These are phyloP conservation scores for Laguncularia racemosa DNA, from an alignment of 345 rosid genomes.

Conservation along the genomic window DNA sequence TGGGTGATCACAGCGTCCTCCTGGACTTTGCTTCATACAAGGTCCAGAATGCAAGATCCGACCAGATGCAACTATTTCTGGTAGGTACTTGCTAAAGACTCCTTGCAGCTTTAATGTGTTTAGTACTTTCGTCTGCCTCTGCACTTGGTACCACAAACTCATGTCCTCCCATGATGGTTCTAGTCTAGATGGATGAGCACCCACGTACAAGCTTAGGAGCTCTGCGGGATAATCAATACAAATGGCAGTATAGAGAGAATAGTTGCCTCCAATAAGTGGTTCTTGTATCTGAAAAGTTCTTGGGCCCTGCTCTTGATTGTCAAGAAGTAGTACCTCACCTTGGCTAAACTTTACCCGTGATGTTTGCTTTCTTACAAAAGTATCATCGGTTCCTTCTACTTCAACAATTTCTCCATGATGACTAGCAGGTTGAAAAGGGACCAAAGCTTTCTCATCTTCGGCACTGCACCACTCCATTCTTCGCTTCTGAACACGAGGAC, in stretches of 20 bases:
- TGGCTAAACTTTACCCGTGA: constrained; percentile 24
- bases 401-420: constrained; percentile 42
- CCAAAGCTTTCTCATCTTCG: constrained; percentile 27
- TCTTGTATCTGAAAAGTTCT: constrained; percentile 43
- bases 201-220: constrained; percentile 37
- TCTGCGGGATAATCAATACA: constrained; percentile 27
- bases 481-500: constrained; percentile 45
- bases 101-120: constrained; percentile 47
- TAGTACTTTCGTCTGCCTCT: constrained; percentile 58
- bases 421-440: constrained; percentile 22
- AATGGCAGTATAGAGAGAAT: constrained; percentile 32
- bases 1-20: constrained; percentile 50
- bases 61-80: constrained; percentile 45
- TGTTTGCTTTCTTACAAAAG: constrained; percentile 21
- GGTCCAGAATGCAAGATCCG: constrained; percentile 46
- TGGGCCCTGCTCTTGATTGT: constrained; percentile 37
- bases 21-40: constrained; percentile 36
- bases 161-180: constrained; percentile 68
- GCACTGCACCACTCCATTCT: constrained; percentile 28
- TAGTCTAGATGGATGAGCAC: constrained; percentile 51
- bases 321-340: constrained; percentile 41
- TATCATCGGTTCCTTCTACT: constrained; percentile 22
- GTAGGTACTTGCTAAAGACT: constrained; percentile 37
- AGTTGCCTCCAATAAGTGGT: constrained; percentile 31
- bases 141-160: constrained; percentile 65